These are phyloP conservation scores for Debaryomyces maramus DNA, from an alignment of 805 yeast genomes.

Conservation along the genomic window DNA sequence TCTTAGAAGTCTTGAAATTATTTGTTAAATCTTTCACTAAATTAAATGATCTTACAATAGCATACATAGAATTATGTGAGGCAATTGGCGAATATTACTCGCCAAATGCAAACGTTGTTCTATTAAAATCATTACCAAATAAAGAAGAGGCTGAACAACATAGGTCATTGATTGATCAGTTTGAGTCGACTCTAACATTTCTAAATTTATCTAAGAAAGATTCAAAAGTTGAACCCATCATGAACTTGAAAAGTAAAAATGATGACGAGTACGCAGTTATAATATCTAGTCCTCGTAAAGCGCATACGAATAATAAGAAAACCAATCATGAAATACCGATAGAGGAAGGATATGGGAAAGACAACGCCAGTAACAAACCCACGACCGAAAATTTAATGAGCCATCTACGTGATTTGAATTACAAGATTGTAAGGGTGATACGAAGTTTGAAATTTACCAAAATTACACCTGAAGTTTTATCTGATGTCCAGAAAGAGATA, in stretches of 20 bases:
- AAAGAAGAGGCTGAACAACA: conserved; percentile 33
- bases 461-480: conserved; percentile 30
- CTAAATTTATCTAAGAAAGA: conserved; percentile 18
- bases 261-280: conserved; percentile 19
- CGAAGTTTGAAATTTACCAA: conserved; percentile 37
- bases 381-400: conserved; percentile 20
- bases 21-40: conserved; percentile 32
- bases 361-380: neutral
- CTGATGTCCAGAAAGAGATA: conserved; percentile 23
- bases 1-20: conserved; percentile 33
- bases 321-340: neutral
- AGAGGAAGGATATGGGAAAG: neutral
- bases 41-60: conserved; percentile 26
- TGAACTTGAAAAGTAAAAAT: conserved; percentile 4
- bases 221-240: conserved; percentile 1
- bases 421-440: conserved; percentile 36
- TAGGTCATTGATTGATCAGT: conserved; percentile 28
- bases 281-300: conserved; percentile 31
- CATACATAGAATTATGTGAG: conserved; percentile 29
- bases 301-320: conserved; percentile 3
- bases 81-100: conserved; percentile 24
- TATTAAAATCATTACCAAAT: conserved; percentile 26
- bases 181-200: conserved; percentile 25
- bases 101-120: conserved; percentile 11
- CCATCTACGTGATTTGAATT: conserved; percentile 35